Conservation (phyloP, 192 early-diverging fungal genomes). For the Gigaspora rosea region DNA sequence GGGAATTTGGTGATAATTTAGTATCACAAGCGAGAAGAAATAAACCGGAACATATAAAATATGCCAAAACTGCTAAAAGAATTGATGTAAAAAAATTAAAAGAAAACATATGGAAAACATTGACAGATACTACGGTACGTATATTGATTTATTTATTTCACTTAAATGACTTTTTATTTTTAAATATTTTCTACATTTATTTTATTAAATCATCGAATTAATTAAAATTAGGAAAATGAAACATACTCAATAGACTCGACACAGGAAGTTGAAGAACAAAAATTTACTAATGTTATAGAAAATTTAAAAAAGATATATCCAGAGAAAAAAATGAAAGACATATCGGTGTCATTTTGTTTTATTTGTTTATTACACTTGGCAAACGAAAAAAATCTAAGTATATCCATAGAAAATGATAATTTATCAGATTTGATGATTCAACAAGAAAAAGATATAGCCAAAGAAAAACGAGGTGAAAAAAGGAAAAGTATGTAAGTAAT, state of each 20-base stretch:
- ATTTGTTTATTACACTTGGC: constrained; percentile 96
- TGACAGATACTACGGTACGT: constrained; percentile 26
- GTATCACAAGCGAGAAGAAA: constrained; percentile 64
- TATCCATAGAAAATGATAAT: constrained; percentile 43
- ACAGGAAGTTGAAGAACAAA: constrained; percentile 42
- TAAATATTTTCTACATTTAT: not conserved
- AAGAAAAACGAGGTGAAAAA: too few relatives aligned
- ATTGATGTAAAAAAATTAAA: constrained; percentile 95
- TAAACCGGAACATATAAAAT: constrained; percentile 74
- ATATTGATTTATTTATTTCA: not conserved
- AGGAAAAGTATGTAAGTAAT: too few relatives aligned
- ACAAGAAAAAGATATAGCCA: not conserved
- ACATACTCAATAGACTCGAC: not conserved
- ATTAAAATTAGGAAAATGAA: not conserved
- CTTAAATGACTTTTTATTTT: not conserved
- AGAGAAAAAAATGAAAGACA: constrained; percentile 79
- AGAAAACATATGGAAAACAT: constrained; percentile 92
- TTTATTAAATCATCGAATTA: not conserved
- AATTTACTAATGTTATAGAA: constrained; percentile 75
- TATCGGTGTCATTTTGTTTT: constrained; percentile 97
- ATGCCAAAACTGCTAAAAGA: constrained; percentile 85
- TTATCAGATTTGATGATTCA: constrained; percentile 36
- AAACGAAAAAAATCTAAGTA: constrained; percentile 84
- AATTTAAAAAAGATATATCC: constrained; percentile 76
- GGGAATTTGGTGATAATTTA: constrained; percentile 47